Percentiles rank a stretch among this genome's conserved stretches.
Conservation (phyloP, 805 yeast species). For the Lipomyces kockii region DNA sequence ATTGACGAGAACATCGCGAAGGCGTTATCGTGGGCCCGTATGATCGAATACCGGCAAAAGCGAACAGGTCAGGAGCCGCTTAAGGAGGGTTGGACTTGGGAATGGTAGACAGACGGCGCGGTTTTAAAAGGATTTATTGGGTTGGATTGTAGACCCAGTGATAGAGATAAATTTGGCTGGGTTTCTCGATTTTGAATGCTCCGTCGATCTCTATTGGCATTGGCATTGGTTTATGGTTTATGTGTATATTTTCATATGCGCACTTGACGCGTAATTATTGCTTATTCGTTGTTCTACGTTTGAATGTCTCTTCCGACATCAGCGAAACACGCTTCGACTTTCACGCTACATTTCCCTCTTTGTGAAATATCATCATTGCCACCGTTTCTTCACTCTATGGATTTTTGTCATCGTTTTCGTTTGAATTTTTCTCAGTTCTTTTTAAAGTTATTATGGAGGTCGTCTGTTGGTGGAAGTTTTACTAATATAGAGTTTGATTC, state of each 20-base stretch:
- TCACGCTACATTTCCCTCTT: neutral
- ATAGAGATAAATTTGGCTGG: too few relatives aligned
- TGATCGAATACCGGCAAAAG: constrained; percentile 17
- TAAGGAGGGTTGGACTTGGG: constrained; percentile 35
- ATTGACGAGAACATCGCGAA: constrained; percentile 27
- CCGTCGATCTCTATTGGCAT: neutral
- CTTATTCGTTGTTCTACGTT: neutral
- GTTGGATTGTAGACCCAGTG: neutral
- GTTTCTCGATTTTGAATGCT: too few relatives aligned
- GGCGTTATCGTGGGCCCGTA: constrained; percentile 26
- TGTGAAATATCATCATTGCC: neutral
- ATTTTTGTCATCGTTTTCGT: neutral
- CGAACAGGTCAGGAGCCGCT: constrained; percentile 30
- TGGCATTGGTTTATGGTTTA: too few relatives aligned
- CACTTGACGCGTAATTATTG: neutral
- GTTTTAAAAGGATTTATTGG: neutral
- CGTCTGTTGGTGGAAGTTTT: neutral
- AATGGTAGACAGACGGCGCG: constrained; percentile 14
- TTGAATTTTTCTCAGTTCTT: neutral
- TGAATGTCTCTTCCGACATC: neutral
- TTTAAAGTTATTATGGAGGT: neutral
- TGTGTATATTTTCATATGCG: neutral
- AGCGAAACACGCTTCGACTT: too few relatives aligned
- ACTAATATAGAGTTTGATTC: neutral
- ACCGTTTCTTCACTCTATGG: neutral